phyloP scores from a whole-genome alignment of 176 grass and related monocot species.

The Oryza coarctata region DNA sequence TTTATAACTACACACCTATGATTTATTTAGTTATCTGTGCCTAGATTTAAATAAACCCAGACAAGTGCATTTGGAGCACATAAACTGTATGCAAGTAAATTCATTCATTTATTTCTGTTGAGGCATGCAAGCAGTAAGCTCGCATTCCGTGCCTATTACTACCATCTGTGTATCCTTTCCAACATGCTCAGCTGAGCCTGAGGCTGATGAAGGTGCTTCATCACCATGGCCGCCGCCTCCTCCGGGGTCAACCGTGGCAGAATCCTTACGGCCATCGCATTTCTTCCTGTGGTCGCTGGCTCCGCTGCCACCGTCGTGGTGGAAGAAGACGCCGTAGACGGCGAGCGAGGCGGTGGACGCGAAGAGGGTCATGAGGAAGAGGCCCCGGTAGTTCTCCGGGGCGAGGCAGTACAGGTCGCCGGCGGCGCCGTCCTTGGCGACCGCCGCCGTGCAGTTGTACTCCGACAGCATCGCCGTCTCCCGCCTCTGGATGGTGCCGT shows the following conservation, averaged over 20 bases:
- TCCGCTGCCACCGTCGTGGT: not conserved
- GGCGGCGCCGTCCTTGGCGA: too few relatives aligned
- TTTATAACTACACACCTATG: not conserved
- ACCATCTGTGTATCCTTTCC: not conserved
- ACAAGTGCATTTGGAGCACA: not conserved
- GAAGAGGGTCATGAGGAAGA: not conserved
- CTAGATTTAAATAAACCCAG: not conserved
- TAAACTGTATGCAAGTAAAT: not conserved
- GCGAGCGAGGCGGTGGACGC: not conserved
- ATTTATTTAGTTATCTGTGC: not conserved
- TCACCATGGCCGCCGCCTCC: not conserved
- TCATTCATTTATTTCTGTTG: not conserved
- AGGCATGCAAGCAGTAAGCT: not conserved
- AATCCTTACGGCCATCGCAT: not conserved
- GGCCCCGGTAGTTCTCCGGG: not conserved
- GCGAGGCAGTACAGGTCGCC: not conserved
- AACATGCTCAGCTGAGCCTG: not conserved
- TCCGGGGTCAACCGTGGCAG: not conserved
- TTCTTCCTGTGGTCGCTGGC: not conserved
- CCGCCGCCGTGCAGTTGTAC: conserved; percentile 1
- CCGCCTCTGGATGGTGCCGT: conserved; percentile 8
- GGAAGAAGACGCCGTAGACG: not conserved
- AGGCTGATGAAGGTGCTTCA: not conserved
- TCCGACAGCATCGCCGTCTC: conserved; percentile 2
- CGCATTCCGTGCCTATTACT: not conserved